Percentiles rank a stretch among this genome's conserved stretches.
Conservation (phyloP, 2,329 filamentous ascomycete genomes). For the Pestalotiopsis sp. region DNA sequence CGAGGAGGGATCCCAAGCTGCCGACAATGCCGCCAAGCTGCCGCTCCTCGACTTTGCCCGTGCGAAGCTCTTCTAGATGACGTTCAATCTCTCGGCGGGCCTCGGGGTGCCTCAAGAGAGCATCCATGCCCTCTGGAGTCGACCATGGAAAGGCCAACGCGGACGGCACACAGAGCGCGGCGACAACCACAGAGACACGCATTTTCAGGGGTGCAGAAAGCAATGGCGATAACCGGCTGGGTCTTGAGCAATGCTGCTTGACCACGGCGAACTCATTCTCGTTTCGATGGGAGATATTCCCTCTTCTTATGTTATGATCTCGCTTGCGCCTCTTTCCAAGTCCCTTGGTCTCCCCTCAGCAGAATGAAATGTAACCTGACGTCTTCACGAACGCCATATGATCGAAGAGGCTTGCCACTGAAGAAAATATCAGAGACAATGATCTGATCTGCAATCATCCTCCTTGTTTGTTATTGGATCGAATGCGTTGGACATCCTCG, state of each 20-base stretch:
- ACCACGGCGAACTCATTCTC: not conserved
- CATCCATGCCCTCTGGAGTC: constrained; percentile 14
- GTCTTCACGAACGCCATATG: not conserved
- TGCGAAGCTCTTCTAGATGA: constrained; percentile 2
- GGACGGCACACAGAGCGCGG: constrained; percentile 10
- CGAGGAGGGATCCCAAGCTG: constrained; percentile 1
- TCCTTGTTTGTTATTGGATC: not conserved
- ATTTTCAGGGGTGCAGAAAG: not conserved
- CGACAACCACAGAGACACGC: constrained; percentile 5
- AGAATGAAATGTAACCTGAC: not conserved
- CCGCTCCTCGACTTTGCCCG: not conserved
- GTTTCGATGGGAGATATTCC: not conserved
- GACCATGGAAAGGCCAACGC: constrained; percentile 16
- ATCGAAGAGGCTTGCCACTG: not conserved
- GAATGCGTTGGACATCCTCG: not conserved
- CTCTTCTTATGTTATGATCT: not conserved
- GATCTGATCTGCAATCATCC: not conserved
- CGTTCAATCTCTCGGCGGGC: constrained; percentile 16
- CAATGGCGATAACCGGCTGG: not conserved
- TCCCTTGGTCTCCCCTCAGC: not conserved
- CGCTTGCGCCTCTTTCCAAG: not conserved
- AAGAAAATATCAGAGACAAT: not conserved
- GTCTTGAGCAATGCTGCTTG: too few relatives aligned
- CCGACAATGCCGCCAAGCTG: not conserved
- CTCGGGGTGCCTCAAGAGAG: constrained; percentile 17